A percentile compares a stretch with the other conserved stretches of the same genome.
Evolutionary conservation across 2,329 filamentous ascomycete species (phyloP).

Genomic region (Colletotrichum scovillei): DNA sequence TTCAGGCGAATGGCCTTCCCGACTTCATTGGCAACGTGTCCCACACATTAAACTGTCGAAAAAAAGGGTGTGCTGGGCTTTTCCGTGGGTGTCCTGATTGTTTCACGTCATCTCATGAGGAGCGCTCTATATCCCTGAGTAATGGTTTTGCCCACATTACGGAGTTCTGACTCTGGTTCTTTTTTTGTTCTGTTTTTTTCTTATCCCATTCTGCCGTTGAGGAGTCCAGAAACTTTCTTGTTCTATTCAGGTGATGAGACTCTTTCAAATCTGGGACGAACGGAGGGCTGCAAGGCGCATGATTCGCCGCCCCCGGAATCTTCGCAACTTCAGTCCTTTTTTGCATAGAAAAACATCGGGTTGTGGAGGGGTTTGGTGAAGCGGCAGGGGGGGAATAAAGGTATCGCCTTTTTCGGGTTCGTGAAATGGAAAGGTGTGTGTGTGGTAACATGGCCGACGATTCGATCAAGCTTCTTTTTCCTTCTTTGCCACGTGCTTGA

Average conservation of each 20-base stretch:
- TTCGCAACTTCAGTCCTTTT: neutral
- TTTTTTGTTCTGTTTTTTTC: neutral
- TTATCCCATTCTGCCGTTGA: neutral
- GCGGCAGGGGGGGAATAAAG: neutral
- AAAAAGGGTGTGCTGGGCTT: neutral
- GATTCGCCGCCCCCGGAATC: neutral
- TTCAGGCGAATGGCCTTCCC: neutral
- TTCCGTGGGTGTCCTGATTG: neutral
- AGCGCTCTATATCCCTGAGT: neutral
- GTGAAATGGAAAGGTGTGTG: neutral
- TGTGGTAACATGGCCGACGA: no score
- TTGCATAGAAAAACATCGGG: neutral
- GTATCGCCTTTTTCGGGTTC: neutral
- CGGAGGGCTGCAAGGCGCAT: neutral
- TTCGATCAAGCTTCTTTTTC: neutral
- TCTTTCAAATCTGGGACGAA: neutral
- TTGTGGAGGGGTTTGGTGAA: neutral
- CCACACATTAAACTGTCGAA: neutral
- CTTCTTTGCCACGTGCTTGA: neutral
- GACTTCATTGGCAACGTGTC: neutral
- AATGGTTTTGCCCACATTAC: neutral
- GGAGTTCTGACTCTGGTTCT: neutral
- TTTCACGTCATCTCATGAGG: constrained; percentile 2
- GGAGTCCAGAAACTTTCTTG: neutral
- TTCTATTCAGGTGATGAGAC: neutral